Evolutionary conservation across 2,329 filamentous ascomycete genomes (phyloP), one percentile per base, ranked within the genome.

Genomic region (Penicillium sumatraense): DNA sequence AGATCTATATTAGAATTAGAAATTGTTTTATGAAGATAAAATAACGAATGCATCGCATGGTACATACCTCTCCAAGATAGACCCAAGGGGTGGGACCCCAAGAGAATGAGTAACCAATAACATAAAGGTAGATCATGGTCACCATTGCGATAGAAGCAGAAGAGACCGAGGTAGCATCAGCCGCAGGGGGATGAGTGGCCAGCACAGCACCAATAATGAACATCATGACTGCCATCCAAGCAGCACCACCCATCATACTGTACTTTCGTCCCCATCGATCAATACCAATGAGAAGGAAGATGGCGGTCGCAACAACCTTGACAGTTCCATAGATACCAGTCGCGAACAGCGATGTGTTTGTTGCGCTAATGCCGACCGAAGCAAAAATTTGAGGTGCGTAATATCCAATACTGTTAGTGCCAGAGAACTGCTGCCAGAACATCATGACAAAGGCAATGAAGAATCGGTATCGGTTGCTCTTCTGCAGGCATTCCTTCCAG

Each of bases 101-200:
- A 2, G 63, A 66, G 48, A 64, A 64, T 6, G 65, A 68, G 49
- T 70, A 70, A 14, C 68, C 68, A 47, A 70, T 71, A 7, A 69
- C 68, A 49, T 81, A 82, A 5, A 83, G 77, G 66, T 80, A 82
- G 49, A 82, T 74, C 68, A 83, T 81, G 8, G 78, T 75, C 46
- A 82, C 67, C 66, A 73, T 72, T 20, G 67, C 69, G 48, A 67
- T 68, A 3, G 68, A 71, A 4, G 71, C 70, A 2, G 56, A 49
- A 1, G 72, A 74, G 46, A 74, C 68, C 10, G 51, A 58, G 20
- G 50, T 56, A 10, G 66, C 45, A 13, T 63, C 59, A 5, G 63
- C 23, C 27, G 72, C 54, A 3, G 71, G 73, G 1, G 73, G 72
- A 33, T 75, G 52, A 1, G 68, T 72, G 14, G 65, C 68, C 51